phyloP scores from a whole-genome alignment of 345 rosid genomes.

The Lenwebbia sp. region DNA sequence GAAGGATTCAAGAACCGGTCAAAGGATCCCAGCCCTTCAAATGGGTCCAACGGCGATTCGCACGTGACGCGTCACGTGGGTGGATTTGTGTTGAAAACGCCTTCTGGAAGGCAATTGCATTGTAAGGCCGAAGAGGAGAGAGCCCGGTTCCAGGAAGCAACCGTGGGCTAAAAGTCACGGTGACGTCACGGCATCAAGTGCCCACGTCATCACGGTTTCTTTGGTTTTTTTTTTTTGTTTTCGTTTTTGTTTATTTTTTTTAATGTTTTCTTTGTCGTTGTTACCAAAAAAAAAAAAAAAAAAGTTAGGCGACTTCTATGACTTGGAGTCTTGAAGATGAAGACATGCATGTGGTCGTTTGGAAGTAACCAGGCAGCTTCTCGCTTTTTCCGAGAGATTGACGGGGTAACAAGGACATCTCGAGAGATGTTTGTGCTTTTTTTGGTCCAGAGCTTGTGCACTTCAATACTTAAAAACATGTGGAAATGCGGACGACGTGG shows the following conservation, averaged over 20 bases:
- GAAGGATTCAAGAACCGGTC: neutral
- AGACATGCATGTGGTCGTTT: neutral
- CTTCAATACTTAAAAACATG: neutral
- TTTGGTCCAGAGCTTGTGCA: neutral
- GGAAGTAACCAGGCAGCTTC: neutral
- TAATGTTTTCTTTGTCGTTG: neutral
- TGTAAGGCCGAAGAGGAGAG: neutral
- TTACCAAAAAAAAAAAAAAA: no score
- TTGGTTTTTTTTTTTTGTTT: fast-evolving
- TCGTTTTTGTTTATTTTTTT: neutral
- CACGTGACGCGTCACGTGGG: neutral
- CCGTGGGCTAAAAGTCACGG: neutral
- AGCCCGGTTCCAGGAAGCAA: neutral
- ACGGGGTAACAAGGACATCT: neutral
- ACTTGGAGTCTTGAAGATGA: neutral
- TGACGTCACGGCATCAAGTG: neutral
- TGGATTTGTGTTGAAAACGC: no score
- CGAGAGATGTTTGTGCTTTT: neutral
- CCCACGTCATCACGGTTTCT: neutral
- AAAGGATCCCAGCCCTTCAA: neutral
- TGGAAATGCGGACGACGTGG: neutral
- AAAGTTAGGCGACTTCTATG: neutral
- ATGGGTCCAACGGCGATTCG: neutral
- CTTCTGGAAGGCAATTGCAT: neutral
- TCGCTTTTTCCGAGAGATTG: neutral